phyloP scores from a whole-genome alignment of 2,329 filamentous ascomycete genomes.

The Sclerotinia nivalis region DNA sequence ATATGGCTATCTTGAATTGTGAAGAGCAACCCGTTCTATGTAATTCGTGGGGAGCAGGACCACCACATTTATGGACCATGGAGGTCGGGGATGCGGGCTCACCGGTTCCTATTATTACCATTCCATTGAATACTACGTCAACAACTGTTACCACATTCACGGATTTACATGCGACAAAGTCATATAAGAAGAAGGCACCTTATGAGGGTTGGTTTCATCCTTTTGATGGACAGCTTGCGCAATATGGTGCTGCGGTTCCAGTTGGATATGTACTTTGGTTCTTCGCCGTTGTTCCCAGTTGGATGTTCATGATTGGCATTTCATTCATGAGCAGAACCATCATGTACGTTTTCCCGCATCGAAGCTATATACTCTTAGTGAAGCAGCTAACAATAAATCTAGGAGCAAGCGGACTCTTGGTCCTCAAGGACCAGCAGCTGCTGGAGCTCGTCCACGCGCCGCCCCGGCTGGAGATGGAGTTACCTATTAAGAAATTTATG shows the following conservation, averaged over 20 bases:
- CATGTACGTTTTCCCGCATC: conserved; percentile 61
- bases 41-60: conserved; percentile 68
- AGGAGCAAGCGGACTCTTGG: conserved; percentile 27
- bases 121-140: conserved; percentile 68
- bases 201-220: conserved; percentile 75
- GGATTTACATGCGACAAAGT: conserved; percentile 57
- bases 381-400: conserved; percentile 24
- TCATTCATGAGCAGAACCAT: conserved; percentile 72
- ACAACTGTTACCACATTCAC: conserved; percentile 64
- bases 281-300: conserved; percentile 67
- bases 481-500: conserved; percentile 24
- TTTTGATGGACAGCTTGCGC: conserved; percentile 66
- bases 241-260: conserved; percentile 63
- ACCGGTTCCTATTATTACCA: conserved; percentile 63
- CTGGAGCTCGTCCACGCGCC: conserved; percentile 32
- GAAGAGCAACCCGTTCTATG: conserved; percentile 73
- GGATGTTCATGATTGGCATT: conserved; percentile 75
- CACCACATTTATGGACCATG: conserved; percentile 67
- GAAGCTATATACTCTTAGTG: conserved; percentile 6
- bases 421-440: conserved; percentile 28
- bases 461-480: conserved; percentile 33
- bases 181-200: conserved; percentile 48
- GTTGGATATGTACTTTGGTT: conserved; percentile 68
- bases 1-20: conserved; percentile 71
- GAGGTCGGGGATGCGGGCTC: conserved; percentile 65